Evolutionary conservation across 2,329 filamentous ascomycete genomes (phyloP), one percentile per base, ranked within the genome.

Genomic region (Curvularia verruculosa): DNA sequence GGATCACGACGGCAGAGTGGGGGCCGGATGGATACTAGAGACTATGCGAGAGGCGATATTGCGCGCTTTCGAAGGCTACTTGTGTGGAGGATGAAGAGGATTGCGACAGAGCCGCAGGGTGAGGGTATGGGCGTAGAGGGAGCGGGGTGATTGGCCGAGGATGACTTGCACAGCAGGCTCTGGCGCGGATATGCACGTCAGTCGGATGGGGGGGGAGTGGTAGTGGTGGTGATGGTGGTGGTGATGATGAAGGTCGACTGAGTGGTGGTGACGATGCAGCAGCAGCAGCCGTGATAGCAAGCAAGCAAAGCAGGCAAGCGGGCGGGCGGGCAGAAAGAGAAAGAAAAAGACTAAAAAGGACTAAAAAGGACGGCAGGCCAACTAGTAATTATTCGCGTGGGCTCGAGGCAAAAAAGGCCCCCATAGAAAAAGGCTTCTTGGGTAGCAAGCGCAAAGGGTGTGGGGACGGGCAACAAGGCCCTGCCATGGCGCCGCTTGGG

Each of bases 111-210:
- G 60, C 59, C 43, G 40, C 47, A 55, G 51, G 51, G 52, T 61
- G 40, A 60, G 65, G 58, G 67, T n/a, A 57, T 54, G 57, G 60
- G 46, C 66, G 65, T 62, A 64, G 60, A 34, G 60, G 58, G 46
- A 45, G 65, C 60, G 68, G 66, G 66, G 63, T 64, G 54, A 56
- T 56, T 56, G 54, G 52, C 41, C 48, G 53, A 24, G 9, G 28
- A n/a, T 23, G 34, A 34, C 39, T 34, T 36, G 48, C 48, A 23
- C 36, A 46, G 28, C 60, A 52, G 58, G 65, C 53, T 62, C 58
- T 61, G 58, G 60, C 58, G 58, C 59, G 68, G 39, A 44, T 50
- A 54, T 72, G 70, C 70, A 72, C 67, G 69, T 73, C 68, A 71
- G 67, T 55, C 65, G 60, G 70, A 69, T 66, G 71, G 69, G 43